Conservation (phyloP, 2,329 filamentous ascomycete genomes). For the Ceratocystiopsis minuta region DNA sequence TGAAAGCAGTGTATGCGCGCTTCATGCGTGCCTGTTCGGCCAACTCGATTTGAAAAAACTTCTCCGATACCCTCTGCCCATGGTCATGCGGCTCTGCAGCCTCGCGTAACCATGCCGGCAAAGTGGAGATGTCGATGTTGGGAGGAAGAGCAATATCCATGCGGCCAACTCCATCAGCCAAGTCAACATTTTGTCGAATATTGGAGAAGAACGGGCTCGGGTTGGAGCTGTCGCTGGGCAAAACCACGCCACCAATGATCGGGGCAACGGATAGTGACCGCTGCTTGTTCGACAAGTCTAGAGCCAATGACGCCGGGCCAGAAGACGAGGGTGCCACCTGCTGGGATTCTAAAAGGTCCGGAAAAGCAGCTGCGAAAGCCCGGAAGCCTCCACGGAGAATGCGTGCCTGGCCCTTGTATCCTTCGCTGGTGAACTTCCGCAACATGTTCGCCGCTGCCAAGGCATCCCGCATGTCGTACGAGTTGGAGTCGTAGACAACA, state of each 20-base stretch:
- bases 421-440: slow-evolving; percentile 80
- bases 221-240: slow-evolving; percentile 51
- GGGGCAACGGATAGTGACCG: slow-evolving; percentile 39
- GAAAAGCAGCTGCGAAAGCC: slow-evolving; percentile 50
- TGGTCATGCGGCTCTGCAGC: slow-evolving; percentile 50
- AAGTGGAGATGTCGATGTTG: slow-evolving; percentile 26
- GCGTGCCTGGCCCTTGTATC: slow-evolving; percentile 54
- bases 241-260: slow-evolving; percentile 74
- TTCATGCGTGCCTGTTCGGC: slow-evolving; percentile 87
- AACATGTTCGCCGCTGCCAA: slow-evolving; percentile 67
- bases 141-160: slow-evolving; percentile 35
- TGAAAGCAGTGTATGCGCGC: slow-evolving; percentile 43
- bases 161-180: slow-evolving; percentile 84
- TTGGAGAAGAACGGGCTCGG: slow-evolving; percentile 88
- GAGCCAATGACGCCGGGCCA: slow-evolving; percentile 29
- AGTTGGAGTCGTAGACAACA: slow-evolving; percentile 71
- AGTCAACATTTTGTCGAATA: slow-evolving; percentile 90
- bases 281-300: slow-evolving; percentile 28
- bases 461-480: slow-evolving; percentile 64
- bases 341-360: slow-evolving; percentile 41
- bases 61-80: slow-evolving; percentile 64
- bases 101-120: slow-evolving; percentile 63
- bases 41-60: slow-evolving; percentile 69
- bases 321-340: slow-evolving; percentile 17
- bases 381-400: slow-evolving; percentile 72